Evolutionary conservation across 1,284 basidiomycete genomes (phyloP).

Genomic region (Trametes polyzona): DNA sequence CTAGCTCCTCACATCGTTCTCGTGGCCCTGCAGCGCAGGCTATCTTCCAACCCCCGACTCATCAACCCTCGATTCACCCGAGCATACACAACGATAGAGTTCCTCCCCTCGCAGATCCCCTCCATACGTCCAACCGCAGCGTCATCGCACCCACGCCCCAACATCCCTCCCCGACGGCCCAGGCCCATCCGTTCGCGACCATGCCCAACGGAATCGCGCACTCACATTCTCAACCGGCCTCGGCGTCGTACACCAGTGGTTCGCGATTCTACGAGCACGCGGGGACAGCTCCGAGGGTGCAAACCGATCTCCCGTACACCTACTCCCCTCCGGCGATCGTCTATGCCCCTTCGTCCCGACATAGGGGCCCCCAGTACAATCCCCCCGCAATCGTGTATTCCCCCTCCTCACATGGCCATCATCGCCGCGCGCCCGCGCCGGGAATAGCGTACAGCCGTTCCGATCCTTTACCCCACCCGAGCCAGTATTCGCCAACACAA

Average conservation of each 20-base stretch:
- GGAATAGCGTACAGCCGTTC: constrained; percentile 37
- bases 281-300: constrained; percentile 25
- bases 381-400: constrained; percentile 40
- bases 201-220: constrained; percentile 29
- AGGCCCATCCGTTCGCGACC: constrained; percentile 25
- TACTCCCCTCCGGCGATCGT: constrained; percentile 40
- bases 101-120: constrained; percentile 25
- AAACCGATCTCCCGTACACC: constrained; percentile 33
- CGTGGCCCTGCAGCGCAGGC: constrained; percentile 17
- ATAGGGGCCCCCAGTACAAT: constrained; percentile 34
- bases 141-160: constrained; percentile 28
- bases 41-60: constrained; percentile 17
- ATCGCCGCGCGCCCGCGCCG: constrained; percentile 27
- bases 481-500: constrained; percentile 21
- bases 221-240: constrained; percentile 32
- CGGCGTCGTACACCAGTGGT: constrained; percentile 22
- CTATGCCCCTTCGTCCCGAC: constrained; percentile 39
- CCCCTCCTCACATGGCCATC: constrained; percentile 29
- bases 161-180: constrained; percentile 26
- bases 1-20: constrained; percentile 16
- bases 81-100: constrained; percentile 21
- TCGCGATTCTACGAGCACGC: constrained; percentile 30
- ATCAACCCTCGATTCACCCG: constrained; percentile 23
- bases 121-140: constrained; percentile 21
- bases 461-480: constrained; percentile 31